Base-by-base conservation (phyloP, 1,139 yeast genomes). In the Lodderomyces parapsilosis region DNA sequence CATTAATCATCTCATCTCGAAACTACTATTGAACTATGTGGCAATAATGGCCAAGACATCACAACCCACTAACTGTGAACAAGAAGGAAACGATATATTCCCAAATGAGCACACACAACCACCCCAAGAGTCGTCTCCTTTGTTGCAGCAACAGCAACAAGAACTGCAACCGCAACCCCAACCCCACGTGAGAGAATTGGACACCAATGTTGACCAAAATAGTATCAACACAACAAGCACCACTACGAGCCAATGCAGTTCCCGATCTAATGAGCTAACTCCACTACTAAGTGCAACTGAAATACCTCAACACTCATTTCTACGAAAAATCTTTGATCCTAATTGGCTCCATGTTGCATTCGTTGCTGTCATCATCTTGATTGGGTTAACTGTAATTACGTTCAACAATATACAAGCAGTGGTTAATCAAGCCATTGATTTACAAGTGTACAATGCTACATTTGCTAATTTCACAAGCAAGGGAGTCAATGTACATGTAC, bases 401-500 rank as follows among this genome's bases (percentile, higher is more conserved):
- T 10, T 36, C 46, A 28, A 42, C 38, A 22, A 52, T 50, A 17
- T 44, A 47, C 38, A 56, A 50, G 37, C 39, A 31, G 43, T 53
- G 9, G 43, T 58, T 9, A 40, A 47, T 22, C 53, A 55, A 24
- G 53, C 65, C 1, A 48, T 60, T n/a, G 49, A 53, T 20, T 40
- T 60, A 22, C 49, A 57, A 24, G 39, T 61, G 1, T 50, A 57
- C 18, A 48, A 49, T 34, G 42, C 62, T 3, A 46, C 60, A 1
- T 44, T 63, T 1, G 44, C 55, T 9, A 49, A 54, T 17, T 45
- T 66, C 28, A 54, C 58, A 27, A 56, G 58, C n/a, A 47, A 47
- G 19, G 63, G 72, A 10, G 36, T 60, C 27, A 52, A 56, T 41
- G 46, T 58, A 19, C 65, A 58, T 40, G 56, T 66, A 6, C 42